Evolutionary conservation across 108 stramenopile species (phyloP).

Genomic region (Licmophora abbreviata): DNA sequence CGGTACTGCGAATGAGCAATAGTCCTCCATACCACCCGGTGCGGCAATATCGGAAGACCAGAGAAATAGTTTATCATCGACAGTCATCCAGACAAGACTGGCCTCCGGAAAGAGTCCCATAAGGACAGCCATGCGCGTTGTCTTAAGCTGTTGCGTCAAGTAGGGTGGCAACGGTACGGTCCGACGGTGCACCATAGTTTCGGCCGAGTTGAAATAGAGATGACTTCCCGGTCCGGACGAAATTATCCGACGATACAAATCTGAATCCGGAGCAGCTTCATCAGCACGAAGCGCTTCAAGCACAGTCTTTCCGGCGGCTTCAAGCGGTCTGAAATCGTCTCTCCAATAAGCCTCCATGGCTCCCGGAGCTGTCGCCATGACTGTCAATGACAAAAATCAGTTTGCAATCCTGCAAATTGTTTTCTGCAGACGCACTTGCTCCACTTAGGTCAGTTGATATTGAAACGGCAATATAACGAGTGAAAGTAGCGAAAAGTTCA

Average conservation of each 20-base stretch:
- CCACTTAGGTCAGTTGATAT: too few relatives aligned
- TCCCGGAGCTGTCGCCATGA: too few relatives aligned
- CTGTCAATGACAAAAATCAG: too few relatives aligned
- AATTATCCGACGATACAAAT: conserved; percentile 67
- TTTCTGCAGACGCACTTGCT: too few relatives aligned
- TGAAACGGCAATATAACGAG: too few relatives aligned
- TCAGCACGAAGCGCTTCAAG: conserved; percentile 60
- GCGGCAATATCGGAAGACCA: conserved; percentile 60
- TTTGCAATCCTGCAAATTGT: too few relatives aligned
- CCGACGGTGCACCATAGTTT: conserved; percentile 30
- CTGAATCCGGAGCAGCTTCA: conserved; percentile 62
- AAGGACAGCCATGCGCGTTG: conserved; percentile 34
- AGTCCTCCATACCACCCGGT: conserved; percentile 34
- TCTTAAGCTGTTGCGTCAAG: conserved; percentile 31
- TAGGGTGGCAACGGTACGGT: conserved; percentile 64
- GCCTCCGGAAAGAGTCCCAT: conserved; percentile 93
- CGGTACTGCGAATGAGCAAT: conserved; percentile 67
- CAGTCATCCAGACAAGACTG: conserved; percentile 85
- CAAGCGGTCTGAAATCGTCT: conserved; percentile 72
- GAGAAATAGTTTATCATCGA: conserved; percentile 83
- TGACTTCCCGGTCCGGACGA: conserved; percentile 7
- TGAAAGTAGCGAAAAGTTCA: too few relatives aligned
- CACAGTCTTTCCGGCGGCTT: conserved; percentile 46
- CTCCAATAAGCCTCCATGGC: conserved; percentile 43
- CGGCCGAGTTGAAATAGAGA: conserved; percentile 8